These are phyloP conservation scores for Thuidium tamariscinum DNA, from an alignment of 225 moss, liverwort and hornwort genomes.

Conservation along the genomic window DNA sequence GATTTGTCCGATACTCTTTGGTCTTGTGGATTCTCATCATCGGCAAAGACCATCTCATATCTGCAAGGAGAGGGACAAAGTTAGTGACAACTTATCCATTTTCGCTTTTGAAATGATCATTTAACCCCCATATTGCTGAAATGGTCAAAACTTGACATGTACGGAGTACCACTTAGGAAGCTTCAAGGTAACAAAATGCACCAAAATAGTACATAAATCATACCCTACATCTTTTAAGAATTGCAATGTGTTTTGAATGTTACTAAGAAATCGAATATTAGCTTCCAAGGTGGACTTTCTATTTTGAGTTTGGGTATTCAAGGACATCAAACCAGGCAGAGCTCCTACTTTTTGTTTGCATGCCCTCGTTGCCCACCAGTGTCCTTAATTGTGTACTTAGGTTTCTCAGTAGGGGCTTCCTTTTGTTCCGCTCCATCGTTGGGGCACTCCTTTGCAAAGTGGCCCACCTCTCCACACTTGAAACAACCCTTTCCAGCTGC, in stretches of 20 bases:
- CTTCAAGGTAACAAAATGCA: not conserved
- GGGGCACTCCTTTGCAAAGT: constrained; percentile 82
- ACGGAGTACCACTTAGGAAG: not conserved
- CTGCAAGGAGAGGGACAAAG: constrained; percentile 7
- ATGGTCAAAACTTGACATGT: not conserved
- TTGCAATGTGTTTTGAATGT: not conserved
- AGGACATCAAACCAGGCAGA: not conserved
- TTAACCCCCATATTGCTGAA: not conserved
- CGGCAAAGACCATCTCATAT: constrained; percentile 90
- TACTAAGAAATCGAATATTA: not conserved
- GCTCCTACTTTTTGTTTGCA: constrained; percentile 43
- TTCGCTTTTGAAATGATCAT: not conserved
- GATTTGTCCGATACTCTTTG: not conserved
- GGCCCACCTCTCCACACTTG: constrained; percentile 85
- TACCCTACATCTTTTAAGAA: not conserved
- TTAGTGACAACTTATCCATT: not conserved
- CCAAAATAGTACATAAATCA: not conserved
- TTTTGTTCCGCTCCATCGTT: constrained; percentile 33
- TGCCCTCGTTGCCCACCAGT: constrained; percentile 79
- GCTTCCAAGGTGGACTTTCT: not conserved
- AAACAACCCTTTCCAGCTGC: constrained; percentile 80
- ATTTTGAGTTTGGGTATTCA: not conserved
- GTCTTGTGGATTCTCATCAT: constrained; percentile 22
- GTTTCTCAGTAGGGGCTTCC: constrained; percentile 29
- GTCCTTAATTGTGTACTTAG: constrained; percentile 81